Evolutionary conservation across 129 eudicot genomes (phyloP).

Genomic region (Artemisia annua): DNA sequence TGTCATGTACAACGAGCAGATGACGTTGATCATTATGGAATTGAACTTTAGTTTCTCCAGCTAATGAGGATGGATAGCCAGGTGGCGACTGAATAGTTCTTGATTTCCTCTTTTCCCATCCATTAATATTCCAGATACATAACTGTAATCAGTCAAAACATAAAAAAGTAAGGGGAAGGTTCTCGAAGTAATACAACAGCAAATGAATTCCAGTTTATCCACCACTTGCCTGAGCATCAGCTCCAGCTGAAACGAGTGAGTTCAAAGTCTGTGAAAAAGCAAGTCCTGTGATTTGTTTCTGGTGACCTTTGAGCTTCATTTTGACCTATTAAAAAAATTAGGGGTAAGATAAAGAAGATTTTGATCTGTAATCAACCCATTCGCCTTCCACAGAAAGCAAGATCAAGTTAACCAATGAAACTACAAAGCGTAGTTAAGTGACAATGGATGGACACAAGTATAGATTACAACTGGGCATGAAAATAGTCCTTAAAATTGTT

Average conservation of each 20-base stretch:
- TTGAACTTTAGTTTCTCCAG: conserved; percentile 76
- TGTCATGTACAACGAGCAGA: conserved; percentile 69
- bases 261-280: conserved; percentile 73
- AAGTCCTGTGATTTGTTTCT: conserved; percentile 72
- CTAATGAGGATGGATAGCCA: conserved; percentile 51
- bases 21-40: conserved; percentile 78
- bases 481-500: background rate
- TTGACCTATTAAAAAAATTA: conserved; percentile 50
- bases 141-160: conserved; percentile 40
- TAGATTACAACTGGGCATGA: background rate
- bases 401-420: background rate
- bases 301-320: conserved; percentile 77
- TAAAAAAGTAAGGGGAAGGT: background rate
- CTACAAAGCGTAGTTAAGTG: conserved; percentile 4
- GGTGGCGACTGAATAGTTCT: conserved; percentile 65
- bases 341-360: background rate
- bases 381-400: too few species aligned
- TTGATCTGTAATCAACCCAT: background rate
- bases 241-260: conserved; percentile 71
- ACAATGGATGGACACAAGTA: background rate
- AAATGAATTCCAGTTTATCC: background rate
- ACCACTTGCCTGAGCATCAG: conserved; percentile 77
- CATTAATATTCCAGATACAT: conserved; percentile 68
- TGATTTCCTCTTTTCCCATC: conserved; percentile 80
- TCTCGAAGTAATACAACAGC: background rate